These are phyloP conservation scores for Aphanocladium album DNA, from an alignment of 2,329 filamentous ascomycete species.

Conservation along the genomic window DNA sequence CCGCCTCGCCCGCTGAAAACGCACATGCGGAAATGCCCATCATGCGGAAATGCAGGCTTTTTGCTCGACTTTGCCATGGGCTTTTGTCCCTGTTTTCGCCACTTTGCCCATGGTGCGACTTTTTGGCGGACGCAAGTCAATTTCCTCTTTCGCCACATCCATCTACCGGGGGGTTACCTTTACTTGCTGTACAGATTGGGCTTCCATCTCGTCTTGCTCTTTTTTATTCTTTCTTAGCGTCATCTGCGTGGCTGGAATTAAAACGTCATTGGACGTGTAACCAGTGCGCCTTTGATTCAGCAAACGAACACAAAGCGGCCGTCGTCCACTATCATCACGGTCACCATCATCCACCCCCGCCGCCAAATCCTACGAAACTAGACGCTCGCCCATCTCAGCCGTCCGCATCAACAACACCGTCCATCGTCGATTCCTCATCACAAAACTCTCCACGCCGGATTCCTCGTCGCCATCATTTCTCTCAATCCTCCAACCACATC, in stretches of 20 bases:
- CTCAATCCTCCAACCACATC: neutral
- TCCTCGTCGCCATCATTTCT: neutral
- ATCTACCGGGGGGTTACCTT: neutral
- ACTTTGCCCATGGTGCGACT: slow-evolving; percentile 2
- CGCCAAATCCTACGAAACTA: too few species aligned
- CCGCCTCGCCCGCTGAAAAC: neutral
- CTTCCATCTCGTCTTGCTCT: neutral
- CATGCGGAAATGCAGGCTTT: neutral
- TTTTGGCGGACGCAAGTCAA: neutral
- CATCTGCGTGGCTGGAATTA: neutral
- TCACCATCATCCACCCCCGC: too few species aligned
- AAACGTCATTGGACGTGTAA: neutral
- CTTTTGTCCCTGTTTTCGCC: neutral
- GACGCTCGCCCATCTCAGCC: too few species aligned
- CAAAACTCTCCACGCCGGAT: neutral
- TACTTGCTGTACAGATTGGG: too few species aligned
- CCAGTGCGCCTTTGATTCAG: neutral
- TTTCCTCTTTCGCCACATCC: neutral
- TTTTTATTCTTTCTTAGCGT: neutral
- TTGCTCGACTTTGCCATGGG: neutral
- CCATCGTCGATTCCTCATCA: neutral
- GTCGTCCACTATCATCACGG: too few species aligned
- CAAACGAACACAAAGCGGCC: too few species aligned
- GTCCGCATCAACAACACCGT: neutral
- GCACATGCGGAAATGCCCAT: neutral